Conservation (phyloP, 768 basidiomycete genomes). For the Saitozyma podzolica region DNA sequence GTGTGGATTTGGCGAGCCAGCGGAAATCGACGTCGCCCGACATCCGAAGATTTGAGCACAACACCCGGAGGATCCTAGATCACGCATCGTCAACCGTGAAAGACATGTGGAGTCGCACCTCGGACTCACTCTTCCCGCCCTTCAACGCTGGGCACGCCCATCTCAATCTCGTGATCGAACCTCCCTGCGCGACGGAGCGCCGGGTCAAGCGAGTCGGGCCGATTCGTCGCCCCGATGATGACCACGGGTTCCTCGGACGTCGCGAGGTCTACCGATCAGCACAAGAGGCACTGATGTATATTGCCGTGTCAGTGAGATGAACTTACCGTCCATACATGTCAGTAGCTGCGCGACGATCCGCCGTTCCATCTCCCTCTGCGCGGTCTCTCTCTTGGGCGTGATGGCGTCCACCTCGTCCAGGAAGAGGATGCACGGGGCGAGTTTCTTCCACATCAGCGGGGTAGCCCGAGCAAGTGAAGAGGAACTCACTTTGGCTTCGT, state of each 20-base stretch:
- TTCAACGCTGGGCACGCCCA: conserved; percentile 92
- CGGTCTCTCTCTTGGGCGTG: conserved; percentile 94
- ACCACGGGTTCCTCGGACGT: conserved; percentile 88
- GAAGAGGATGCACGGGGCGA: conserved; percentile 90
- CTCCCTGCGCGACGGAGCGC: conserved; percentile 89
- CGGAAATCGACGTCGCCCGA: conserved; percentile 85
- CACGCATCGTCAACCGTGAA: not conserved
- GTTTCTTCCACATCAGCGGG: conserved; percentile 58
- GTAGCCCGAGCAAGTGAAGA: not conserved
- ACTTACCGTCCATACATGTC: conserved; percentile 96
- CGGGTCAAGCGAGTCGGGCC: conserved; percentile 90
- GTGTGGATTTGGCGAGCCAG: conserved; percentile 84
- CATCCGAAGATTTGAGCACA: conserved; percentile 78
- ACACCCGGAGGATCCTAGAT: conserved; percentile 77
- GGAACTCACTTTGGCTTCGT: conserved; percentile 80
- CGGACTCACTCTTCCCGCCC: conserved; percentile 77
- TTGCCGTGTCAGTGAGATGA: not conserved
- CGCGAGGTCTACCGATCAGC: conserved; percentile 68
- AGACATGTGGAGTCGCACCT: not conserved
- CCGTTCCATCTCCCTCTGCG: conserved; percentile 96
- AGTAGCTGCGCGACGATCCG: conserved; percentile 96
- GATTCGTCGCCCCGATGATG: conserved; percentile 93
- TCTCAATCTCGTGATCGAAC: conserved; percentile 96
- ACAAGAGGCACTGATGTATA: not conserved
- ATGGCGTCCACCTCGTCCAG: conserved; percentile 98